A percentile compares a stretch with the other conserved stretches of the same genome.
Evolutionary conservation across 1,139 yeast species (phyloP).

Genomic region (Magnusiomyces fungicola): DNA sequence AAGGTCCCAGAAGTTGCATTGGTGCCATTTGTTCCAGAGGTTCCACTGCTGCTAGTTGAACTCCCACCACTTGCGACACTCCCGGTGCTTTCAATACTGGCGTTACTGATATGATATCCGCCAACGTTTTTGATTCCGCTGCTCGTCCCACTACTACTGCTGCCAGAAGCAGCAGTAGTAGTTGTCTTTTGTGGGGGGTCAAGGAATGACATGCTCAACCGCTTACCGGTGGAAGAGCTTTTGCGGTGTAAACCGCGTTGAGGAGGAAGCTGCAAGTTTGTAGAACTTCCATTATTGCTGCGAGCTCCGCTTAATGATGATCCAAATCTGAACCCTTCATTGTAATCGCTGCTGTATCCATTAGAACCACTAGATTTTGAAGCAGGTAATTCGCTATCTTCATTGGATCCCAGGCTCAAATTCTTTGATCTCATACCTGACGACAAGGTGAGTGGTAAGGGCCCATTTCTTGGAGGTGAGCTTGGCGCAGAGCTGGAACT

Average conservation of each 20-base stretch:
- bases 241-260: not conserved
- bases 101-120: not conserved
- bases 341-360: not conserved
- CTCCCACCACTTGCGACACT: not conserved
- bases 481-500: not conserved
- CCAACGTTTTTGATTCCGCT: too few relatives aligned
- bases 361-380: too few relatives aligned
- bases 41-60: not conserved
- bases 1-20: too few relatives aligned
- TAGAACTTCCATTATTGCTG: not conserved
- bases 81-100: not conserved
- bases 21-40: too few relatives aligned
- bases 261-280: not conserved
- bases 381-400: not conserved
- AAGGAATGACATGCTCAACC: not conserved
- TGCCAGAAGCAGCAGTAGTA: not conserved
- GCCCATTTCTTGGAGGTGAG: constrained; percentile 3
- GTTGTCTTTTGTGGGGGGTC: not conserved
- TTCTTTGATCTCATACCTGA: not conserved
- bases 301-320: not conserved
- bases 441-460: constrained; percentile 1
- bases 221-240: not conserved
- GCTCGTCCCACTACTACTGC: too few relatives aligned
- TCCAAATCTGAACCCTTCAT: not conserved
- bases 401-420: not conserved